Evolutionary conservation across 352 stramenopile species (phyloP), one percentile per base, ranked within the genome.

Genomic region (Globisporangium spinosum): DNA sequence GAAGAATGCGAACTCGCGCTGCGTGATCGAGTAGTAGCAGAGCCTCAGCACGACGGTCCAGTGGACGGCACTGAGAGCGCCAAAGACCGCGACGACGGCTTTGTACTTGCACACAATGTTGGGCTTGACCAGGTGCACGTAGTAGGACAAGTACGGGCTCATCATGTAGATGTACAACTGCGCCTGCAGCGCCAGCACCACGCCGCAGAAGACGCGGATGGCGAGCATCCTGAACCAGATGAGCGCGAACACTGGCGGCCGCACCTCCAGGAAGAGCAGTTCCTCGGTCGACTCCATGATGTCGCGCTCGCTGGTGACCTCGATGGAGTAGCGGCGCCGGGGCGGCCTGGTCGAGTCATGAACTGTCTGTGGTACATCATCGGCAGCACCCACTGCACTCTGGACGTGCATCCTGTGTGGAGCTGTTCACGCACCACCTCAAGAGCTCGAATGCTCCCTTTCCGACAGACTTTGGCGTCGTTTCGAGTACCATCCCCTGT

Each of bases 101-200:
- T 34, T 54, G 57, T 80, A 77, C 62, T 70, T 68, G n/a, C 61
- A 15, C 23, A 53, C 71, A 1, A 71, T 56, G 25, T 66, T 68
- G 5, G 55, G 53, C 5, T 69, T 69, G 58, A 70, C 71, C 38
- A 71, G 55, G n/a, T 69, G 58, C 17, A 68, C 70, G 55, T 79
- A 80, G 40, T 74, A 76, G 15, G 58, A 22, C 58, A 80, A 60
- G 22, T n/a, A 69, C 17, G 56, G 55, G 0, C 29, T 65, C 0
- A 70, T 59, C n/a, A 80, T 58, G 53, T 73, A 78, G 23, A 69
- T 29, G 32, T 79, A 77, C 2, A 76, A 68, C 2, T 64, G 38
- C 1, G 70, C 62, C 20, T 74, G 62, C 0, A 76, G 74, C 10
- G 75, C 64, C 12, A 80, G 63, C 20, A 68, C 65, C 1, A 34